Percentiles rank a stretch among this genome's conserved stretches.
Evolutionary conservation across 2,329 filamentous ascomycete species (phyloP).

Genomic region (Fusarium setosum): DNA sequence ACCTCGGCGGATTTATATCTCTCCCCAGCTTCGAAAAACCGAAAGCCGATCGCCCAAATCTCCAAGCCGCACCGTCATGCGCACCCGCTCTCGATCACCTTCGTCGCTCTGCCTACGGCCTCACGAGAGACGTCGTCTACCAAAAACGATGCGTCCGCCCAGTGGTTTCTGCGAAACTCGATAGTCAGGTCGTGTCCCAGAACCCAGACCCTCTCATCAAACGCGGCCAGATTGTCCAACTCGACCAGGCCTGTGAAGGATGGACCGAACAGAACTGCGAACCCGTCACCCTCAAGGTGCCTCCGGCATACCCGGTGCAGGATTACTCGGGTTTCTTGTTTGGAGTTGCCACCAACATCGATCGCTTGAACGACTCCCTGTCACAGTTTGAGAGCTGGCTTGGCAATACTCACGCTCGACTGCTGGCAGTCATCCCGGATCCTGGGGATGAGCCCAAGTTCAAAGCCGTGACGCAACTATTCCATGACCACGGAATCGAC

Average conservation of each 20-base stretch:
- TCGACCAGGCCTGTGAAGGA: constrained; percentile 42
- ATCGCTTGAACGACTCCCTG: constrained; percentile 62
- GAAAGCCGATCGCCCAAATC: constrained; percentile 34
- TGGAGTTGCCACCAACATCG: constrained; percentile 65
- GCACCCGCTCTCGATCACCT: constrained; percentile 45
- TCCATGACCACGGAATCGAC: constrained; percentile 46
- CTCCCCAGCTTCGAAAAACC: constrained; percentile 33
- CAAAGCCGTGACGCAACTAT: constrained; percentile 44
- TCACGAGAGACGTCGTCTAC: constrained; percentile 57
- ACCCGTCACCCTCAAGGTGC: constrained; percentile 59
- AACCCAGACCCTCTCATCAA: constrained; percentile 52
- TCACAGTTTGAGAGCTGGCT: constrained; percentile 68
- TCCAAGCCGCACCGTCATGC: constrained; percentile 39
- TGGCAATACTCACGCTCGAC: constrained; percentile 59
- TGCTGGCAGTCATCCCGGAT: constrained; percentile 64
- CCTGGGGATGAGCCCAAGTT: constrained; percentile 45
- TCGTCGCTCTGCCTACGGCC: constrained; percentile 42
- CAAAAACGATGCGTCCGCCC: constrained; percentile 58
- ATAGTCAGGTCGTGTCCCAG: constrained; percentile 52
- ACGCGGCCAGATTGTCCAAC: constrained; percentile 44
- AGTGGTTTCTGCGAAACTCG: constrained; percentile 44
- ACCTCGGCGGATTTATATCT: constrained; percentile 19
- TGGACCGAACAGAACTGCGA: constrained; percentile 48
- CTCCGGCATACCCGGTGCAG: constrained; percentile 53
- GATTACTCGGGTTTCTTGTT: constrained; percentile 66